Conservation (phyloP, 2,329 filamentous ascomycete species). For the Aspergillus sp. region DNA sequence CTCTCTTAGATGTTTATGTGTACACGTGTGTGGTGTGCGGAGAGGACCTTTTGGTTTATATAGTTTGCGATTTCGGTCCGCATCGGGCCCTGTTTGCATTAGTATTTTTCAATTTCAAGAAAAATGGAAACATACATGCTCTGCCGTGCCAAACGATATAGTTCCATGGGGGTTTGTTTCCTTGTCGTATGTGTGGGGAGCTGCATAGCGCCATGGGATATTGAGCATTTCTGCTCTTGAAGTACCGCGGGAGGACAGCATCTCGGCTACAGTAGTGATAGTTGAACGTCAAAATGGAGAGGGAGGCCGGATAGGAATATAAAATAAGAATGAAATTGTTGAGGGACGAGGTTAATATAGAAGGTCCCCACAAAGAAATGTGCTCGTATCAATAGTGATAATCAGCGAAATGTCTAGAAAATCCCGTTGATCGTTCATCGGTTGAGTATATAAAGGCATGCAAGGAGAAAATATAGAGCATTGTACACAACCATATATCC, state of each 20-base stretch:
- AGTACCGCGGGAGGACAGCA: constrained; percentile 23
- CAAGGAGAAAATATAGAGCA: neutral
- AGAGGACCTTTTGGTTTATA: constrained; percentile 29
- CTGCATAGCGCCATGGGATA: constrained; percentile 23
- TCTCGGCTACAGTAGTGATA: constrained; percentile 3
- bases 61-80: constrained; percentile 33
- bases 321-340: neutral
- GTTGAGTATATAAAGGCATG: too few species aligned
- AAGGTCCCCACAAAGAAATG: neutral
- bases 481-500: neutral
- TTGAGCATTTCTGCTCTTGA: constrained; percentile 15
- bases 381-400: neutral
- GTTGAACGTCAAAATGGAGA: neutral
- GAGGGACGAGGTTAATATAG: neutral
- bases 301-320: too few species aligned
- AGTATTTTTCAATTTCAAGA: neutral
- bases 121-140: constrained; percentile 23
- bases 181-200: constrained; percentile 19
- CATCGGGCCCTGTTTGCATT: constrained; percentile 25
- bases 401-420: neutral
- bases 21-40: too few species aligned
- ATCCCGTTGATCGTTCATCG: too few species aligned
- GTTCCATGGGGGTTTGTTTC: constrained; percentile 25
- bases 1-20: too few species aligned
- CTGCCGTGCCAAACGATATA: constrained; percentile 31